phyloP scores from a whole-genome alignment of 2,329 filamentous ascomycete species.

The Trichoderma afroharzianum region DNA sequence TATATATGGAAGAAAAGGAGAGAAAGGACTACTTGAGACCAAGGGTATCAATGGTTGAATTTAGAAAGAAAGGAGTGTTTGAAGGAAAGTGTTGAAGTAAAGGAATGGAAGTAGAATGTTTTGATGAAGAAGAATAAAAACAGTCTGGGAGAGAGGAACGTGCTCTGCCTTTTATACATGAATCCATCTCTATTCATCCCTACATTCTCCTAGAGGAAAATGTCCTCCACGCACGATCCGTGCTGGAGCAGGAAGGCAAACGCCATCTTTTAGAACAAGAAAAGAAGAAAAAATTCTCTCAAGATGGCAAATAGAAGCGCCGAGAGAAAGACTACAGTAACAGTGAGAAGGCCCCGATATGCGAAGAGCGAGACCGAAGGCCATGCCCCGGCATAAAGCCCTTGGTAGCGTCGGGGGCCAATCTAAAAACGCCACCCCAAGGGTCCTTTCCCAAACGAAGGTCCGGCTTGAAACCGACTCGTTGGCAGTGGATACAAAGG shows the following conservation, averaged over 20 bases:
- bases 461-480: background rate
- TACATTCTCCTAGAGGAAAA: background rate
- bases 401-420: background rate
- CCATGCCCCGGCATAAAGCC: background rate
- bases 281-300: background rate
- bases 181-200: background rate
- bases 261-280: background rate
- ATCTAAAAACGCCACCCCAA: conserved; percentile 10
- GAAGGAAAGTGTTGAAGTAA: background rate
- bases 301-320: background rate
- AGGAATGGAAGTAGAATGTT: background rate
- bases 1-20: background rate
- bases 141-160: background rate
- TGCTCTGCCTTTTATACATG: background rate
- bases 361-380: background rate
- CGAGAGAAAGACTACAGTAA: background rate
- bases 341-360: background rate
- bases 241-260: background rate
- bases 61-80: conserved; percentile 2
- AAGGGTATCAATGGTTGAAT: background rate
- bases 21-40: background rate
- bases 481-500: background rate
- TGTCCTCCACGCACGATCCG: background rate
- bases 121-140: background rate
- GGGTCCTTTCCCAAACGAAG: background rate